A percentile compares a stretch with the other conserved stretches of the same genome.
These are phyloP conservation scores for Beauveria sp. DNA, from an alignment of 2,329 filamentous ascomycete species.

Conservation along the genomic window DNA sequence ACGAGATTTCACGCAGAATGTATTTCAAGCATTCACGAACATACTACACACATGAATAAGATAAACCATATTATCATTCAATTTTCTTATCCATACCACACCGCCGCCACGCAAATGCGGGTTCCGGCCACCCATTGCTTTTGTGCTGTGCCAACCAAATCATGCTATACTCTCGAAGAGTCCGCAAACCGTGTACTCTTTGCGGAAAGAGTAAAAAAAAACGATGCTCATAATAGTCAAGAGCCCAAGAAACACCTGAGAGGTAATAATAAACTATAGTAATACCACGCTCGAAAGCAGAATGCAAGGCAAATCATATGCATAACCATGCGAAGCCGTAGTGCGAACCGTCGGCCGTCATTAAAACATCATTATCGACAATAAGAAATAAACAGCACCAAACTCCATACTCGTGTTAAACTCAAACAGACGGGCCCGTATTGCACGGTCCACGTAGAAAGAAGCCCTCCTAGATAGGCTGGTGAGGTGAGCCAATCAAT, in stretches of 20 bases:
- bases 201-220: not conserved
- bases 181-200: not conserved
- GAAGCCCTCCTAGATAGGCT: no score
- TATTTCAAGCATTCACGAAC: not conserved
- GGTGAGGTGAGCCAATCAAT: no score
- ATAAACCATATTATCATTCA: not conserved
- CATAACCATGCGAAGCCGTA: not conserved
- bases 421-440: not conserved
- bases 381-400: not conserved
- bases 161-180: not conserved
- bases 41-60: not conserved
- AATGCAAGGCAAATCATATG: not conserved
- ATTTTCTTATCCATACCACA: not conserved
- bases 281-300: constrained; percentile 4
- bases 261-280: not conserved
- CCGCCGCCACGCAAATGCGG: not conserved
- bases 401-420: constrained; percentile 1
- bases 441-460: no score
- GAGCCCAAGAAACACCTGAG: not conserved
- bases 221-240: not conserved
- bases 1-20: no score
- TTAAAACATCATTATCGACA: constrained; percentile 4
- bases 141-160: constrained; percentile 6
- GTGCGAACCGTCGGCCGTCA: not conserved
- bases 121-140: not conserved